Evolutionary conservation across 805 yeast genomes (phyloP).

Genomic region (Candida ortonii): DNA sequence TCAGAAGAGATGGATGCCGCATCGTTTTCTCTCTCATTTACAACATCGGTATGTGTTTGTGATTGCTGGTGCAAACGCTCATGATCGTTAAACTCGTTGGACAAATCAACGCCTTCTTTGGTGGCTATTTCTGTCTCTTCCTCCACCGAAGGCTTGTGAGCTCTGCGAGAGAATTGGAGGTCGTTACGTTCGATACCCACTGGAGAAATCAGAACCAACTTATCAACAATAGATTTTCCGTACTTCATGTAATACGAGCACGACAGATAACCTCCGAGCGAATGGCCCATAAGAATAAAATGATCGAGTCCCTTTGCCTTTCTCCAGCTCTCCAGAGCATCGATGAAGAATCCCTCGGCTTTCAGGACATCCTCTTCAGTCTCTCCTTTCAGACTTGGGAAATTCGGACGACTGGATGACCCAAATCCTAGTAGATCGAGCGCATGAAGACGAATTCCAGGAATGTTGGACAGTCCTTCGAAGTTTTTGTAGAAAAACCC

Average conservation of each 20-base stretch:
- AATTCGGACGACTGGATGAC: constrained; percentile 55
- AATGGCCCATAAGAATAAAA: constrained; percentile 70
- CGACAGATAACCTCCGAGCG: constrained; percentile 74
- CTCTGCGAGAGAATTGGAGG: constrained; percentile 36
- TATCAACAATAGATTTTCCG: constrained; percentile 48
- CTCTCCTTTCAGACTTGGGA: constrained; percentile 26
- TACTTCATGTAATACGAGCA: constrained; percentile 60
- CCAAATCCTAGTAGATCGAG: constrained; percentile 75
- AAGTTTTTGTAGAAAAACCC: constrained; percentile 77
- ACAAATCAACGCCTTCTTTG: constrained; percentile 31
- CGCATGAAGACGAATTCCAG: constrained; percentile 60
- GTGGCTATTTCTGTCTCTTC: constrained; percentile 20
- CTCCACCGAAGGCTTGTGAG: constrained; percentile 9
- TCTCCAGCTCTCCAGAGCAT: constrained; percentile 67
- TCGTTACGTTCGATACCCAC: constrained; percentile 72
- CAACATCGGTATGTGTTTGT: too few relatives aligned
- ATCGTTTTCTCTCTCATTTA: too few relatives aligned
- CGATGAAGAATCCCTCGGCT: constrained; percentile 57
- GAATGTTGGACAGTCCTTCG: constrained; percentile 46
- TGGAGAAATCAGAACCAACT: constrained; percentile 65
- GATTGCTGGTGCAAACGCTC: constrained; percentile 3
- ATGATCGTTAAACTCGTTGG: constrained; percentile 31
- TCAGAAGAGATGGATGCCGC: constrained; percentile 14
- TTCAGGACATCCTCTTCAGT: constrained; percentile 40
- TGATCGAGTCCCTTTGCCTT: constrained; percentile 42